phyloP scores from a whole-genome alignment of 2,329 filamentous ascomycete genomes.

The Tolypocladium capitatum region DNA sequence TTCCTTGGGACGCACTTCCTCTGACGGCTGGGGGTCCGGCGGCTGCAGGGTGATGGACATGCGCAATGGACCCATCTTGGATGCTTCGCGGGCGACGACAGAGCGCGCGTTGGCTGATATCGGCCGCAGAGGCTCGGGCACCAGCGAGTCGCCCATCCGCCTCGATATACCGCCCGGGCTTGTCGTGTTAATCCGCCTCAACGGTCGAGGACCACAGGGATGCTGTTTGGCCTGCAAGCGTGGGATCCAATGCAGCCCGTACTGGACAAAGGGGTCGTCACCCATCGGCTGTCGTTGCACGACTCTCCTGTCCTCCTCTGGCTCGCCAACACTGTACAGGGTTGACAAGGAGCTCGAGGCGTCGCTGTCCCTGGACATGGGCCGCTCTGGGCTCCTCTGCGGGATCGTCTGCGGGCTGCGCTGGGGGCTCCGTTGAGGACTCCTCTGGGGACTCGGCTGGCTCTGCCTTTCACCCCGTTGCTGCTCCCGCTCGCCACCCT shows the following conservation, averaged over 20 bases:
- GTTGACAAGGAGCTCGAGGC: conserved; percentile 42
- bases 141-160: not conserved
- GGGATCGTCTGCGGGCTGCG: conserved; percentile 4
- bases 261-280: conserved; percentile 20
- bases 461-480: conserved; percentile 3
- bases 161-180: conserved; percentile 7
- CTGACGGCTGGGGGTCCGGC: conserved; percentile 3
- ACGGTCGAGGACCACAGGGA: conserved; percentile 5
- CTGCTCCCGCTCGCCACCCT: conserved; percentile 14
- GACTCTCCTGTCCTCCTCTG: conserved; percentile 18
- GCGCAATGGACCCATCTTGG: not conserved
- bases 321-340: conserved; percentile 40
- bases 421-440: conserved; percentile 6
- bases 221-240: conserved; percentile 1
- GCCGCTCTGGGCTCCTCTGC: conserved; percentile 6
- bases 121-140: conserved; percentile 6
- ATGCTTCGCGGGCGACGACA: not conserved
- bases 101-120: conserved; percentile 11
- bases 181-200: conserved; percentile 9
- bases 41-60: conserved; percentile 2
- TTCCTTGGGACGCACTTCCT: conserved; percentile 8
- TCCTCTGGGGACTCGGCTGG: conserved; percentile 3
- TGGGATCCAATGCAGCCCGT: not conserved
- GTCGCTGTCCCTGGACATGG: conserved; percentile 27
- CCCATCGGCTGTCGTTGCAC: not conserved